These are phyloP conservation scores for Rhexocercosporidium sp. DNA, from an alignment of 2,329 filamentous ascomycete species.

Conservation along the genomic window DNA sequence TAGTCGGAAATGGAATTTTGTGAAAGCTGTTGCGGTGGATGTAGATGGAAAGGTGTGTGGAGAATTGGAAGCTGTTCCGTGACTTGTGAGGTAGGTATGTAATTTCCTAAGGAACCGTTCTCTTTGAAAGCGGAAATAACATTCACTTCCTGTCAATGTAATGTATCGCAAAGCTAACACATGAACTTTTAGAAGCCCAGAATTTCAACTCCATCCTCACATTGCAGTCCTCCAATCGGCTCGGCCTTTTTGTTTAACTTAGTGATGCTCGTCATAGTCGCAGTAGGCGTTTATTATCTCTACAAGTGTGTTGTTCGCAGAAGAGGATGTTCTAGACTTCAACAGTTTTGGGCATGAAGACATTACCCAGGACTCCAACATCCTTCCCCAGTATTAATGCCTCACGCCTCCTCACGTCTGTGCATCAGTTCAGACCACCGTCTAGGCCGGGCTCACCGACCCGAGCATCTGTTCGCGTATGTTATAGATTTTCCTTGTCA, in stretches of 20 bases:
- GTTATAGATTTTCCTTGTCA: background rate
- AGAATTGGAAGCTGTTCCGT: background rate
- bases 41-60: background rate
- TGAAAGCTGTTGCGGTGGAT: background rate
- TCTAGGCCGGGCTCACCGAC: too few relatives aligned
- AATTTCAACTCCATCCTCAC: too few relatives aligned
- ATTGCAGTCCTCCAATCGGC: background rate
- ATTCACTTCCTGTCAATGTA: too few relatives aligned
- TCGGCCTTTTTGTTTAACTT: background rate
- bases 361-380: too few relatives aligned
- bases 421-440: too few relatives aligned
- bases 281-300: background rate
- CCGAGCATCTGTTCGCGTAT: background rate
- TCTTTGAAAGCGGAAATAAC: too few relatives aligned
- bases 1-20: background rate
- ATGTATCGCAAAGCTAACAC: too few relatives aligned
- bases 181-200: too few relatives aligned
- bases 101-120: too few relatives aligned
- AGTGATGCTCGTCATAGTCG: background rate
- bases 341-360: background rate
- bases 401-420: too few relatives aligned
- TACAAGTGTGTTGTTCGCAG: background rate
- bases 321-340: background rate
- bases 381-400: too few relatives aligned
- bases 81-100: background rate